These are phyloP conservation scores for Beta macrorhiza DNA, from an alignment of 179 eudicot genomes.

Conservation along the genomic window DNA sequence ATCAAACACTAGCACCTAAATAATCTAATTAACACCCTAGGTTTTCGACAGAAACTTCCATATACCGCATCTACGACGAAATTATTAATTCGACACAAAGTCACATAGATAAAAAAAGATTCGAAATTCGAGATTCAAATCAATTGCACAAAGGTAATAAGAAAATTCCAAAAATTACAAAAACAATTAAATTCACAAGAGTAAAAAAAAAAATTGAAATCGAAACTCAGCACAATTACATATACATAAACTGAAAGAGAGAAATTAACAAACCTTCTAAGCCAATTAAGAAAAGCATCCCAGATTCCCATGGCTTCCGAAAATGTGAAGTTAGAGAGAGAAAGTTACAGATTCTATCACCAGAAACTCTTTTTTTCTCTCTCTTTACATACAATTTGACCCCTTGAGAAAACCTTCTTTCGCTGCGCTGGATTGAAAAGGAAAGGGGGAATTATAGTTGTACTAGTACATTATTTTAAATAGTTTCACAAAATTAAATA, in stretches of 20 bases:
- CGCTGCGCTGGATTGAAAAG: not conserved
- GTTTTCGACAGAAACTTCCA: not conserved
- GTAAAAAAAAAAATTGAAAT: not conserved
- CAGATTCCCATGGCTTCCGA: slow-evolving; percentile 64
- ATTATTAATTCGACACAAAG: not conserved
- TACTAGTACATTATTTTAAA: too few species aligned
- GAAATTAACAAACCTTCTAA: slow-evolving; percentile 56
- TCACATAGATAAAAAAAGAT: not conserved
- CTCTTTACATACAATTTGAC: slow-evolving; percentile 2
- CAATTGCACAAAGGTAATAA: not conserved
- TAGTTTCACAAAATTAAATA: too few species aligned
- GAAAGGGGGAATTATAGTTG: not conserved
- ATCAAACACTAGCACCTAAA: not conserved
- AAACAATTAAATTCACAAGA: not conserved
- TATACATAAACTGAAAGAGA: not conserved
- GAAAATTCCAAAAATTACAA: not conserved
- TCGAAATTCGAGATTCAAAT: not conserved
- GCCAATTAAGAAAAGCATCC: slow-evolving; percentile 99
- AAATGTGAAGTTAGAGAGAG: not conserved
- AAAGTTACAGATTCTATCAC: slow-evolving; percentile 16
- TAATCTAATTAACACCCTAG: not conserved
- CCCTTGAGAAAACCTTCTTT: not conserved
- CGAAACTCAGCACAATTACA: not conserved
- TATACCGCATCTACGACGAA: not conserved
- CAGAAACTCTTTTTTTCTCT: not conserved